These are phyloP conservation scores for Phytophthora syringae DNA, from an alignment of 352 stramenopile species.

Conservation along the genomic window DNA sequence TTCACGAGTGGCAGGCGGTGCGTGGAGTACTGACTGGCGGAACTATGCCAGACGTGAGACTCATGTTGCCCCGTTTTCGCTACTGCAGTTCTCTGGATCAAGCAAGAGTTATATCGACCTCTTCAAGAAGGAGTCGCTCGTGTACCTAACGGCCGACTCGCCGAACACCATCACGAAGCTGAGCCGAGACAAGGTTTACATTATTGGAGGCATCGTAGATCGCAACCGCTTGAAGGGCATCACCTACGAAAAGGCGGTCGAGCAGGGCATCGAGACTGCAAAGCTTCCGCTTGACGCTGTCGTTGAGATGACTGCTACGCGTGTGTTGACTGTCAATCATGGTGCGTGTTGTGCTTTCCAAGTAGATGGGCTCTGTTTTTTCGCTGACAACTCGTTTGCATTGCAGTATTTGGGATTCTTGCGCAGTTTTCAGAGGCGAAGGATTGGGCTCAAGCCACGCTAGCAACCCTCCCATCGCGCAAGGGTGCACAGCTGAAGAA, in stretches of 20 bases:
- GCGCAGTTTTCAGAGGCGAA: conserved; percentile 70
- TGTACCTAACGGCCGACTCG: conserved; percentile 96
- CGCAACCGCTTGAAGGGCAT: conserved; percentile 95
- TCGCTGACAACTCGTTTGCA: not conserved
- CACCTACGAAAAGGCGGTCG: conserved; percentile 92
- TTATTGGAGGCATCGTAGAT: conserved; percentile 98
- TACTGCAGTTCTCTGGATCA: conserved; percentile 59
- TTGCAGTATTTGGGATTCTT: conserved; percentile 83
- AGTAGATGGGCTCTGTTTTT: not conserved
- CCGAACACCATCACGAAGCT: conserved; percentile 91
- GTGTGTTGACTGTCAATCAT: conserved; percentile 91
- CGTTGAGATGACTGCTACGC: conserved; percentile 76
- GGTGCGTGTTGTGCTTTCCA: conserved; percentile 44
- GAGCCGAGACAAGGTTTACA: conserved; percentile 92
- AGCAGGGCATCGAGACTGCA: conserved; percentile 91
- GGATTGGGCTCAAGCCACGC: conserved; percentile 78
- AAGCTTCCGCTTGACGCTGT: conserved; percentile 92
- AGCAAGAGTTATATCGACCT: conserved; percentile 72
- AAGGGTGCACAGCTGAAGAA: conserved; percentile 73
- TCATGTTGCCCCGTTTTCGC: conserved; percentile 36
- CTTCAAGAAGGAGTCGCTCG: conserved; percentile 86
- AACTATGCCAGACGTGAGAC: not conserved
- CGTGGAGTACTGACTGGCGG: not conserved
- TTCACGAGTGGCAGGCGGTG: conserved; percentile 82
- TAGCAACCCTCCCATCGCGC: conserved; percentile 69